Conservation (phyloP, 768 basidiomycete genomes). For the Naganishia onofrii region DNA sequence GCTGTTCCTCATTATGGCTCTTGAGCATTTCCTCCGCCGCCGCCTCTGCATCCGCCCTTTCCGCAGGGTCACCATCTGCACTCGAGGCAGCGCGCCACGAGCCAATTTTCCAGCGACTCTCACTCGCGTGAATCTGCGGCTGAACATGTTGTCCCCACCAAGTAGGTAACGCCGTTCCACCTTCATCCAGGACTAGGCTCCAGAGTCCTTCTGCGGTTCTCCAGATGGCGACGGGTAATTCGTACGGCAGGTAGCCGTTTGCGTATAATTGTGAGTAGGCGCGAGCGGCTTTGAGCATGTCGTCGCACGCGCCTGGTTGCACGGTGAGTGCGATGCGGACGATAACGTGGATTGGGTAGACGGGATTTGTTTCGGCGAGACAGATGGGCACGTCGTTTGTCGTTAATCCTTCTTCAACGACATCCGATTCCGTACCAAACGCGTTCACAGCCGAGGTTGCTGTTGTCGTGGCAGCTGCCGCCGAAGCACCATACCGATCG, state of each 20-base stretch:
- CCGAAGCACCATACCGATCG: background rate
- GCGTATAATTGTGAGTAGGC: conserved; percentile 10
- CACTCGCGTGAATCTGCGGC: conserved; percentile 14
- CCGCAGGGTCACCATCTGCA: background rate
- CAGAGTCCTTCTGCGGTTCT: conserved; percentile 22
- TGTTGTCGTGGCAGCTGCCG: background rate
- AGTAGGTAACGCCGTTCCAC: background rate
- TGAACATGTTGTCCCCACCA: conserved; percentile 23
- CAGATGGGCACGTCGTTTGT: conserved; percentile 7
- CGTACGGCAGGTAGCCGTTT: conserved; percentile 9
- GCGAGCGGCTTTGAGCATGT: conserved; percentile 13
- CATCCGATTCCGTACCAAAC: background rate
- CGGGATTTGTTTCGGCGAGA: conserved; percentile 2
- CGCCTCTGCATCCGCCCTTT: background rate
- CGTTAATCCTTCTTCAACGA: background rate
- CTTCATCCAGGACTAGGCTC: conserved; percentile 11
- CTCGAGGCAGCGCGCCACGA: background rate
- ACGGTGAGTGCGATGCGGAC: background rate
- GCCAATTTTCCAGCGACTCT: conserved; percentile 18
- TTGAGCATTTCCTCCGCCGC: background rate
- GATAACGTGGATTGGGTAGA: conserved; percentile 1
- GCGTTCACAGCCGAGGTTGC: background rate
- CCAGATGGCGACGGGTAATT: conserved; percentile 13
- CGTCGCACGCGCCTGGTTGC: conserved; percentile 17
- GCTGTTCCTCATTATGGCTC: background rate